Percentiles rank a stretch among this genome's conserved stretches.
These are phyloP conservation scores for Trichoderma cornu-damae DNA, from an alignment of 2,329 filamentous ascomycete genomes.

Conservation along the genomic window DNA sequence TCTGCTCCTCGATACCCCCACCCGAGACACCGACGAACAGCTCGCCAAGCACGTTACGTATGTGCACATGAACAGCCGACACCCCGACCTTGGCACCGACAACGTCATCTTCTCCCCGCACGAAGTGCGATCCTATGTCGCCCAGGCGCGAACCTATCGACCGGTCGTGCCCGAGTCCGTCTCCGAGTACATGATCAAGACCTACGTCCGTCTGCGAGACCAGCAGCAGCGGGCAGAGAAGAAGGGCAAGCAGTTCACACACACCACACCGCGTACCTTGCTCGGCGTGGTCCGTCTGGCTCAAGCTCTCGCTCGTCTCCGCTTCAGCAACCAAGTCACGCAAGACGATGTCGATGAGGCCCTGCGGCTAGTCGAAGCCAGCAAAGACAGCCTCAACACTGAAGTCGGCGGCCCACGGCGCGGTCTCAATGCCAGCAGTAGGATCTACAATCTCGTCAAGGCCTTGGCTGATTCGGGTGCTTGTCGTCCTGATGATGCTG, in stretches of 20 bases:
- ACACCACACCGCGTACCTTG: slow-evolving; percentile 89
- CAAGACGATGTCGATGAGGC: slow-evolving; percentile 96
- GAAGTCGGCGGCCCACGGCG: slow-evolving; percentile 57
- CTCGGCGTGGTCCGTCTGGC: slow-evolving; percentile 89
- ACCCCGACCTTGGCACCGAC: slow-evolving; percentile 65
- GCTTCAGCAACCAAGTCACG: slow-evolving; percentile 79
- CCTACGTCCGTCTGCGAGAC: slow-evolving; percentile 91
- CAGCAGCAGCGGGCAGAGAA: slow-evolving; percentile 88
- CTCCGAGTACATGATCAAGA: slow-evolving; percentile 94
- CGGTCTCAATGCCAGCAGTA: slow-evolving; percentile 74
- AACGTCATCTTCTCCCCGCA: slow-evolving; percentile 79
- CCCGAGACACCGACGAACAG: slow-evolving; percentile 83
- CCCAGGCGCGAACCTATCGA: slow-evolving; percentile 82
- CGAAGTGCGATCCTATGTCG: slow-evolving; percentile 94
- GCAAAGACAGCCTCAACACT: slow-evolving; percentile 81
- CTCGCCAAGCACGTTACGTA: slow-evolving; percentile 92
- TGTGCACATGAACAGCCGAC: slow-evolving; percentile 94
- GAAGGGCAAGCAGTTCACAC: slow-evolving; percentile 84
- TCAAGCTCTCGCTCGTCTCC: slow-evolving; percentile 85
- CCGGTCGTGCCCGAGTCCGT: slow-evolving; percentile 79
- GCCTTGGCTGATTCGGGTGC: slow-evolving; percentile 80
- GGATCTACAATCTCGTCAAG: slow-evolving; percentile 93
- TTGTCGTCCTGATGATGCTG: slow-evolving; percentile 67
- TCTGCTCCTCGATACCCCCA: slow-evolving; percentile 90
- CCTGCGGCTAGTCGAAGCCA: slow-evolving; percentile 82